Conservation (phyloP, 1,139 yeast species). For the Pichia sp. region DNA sequence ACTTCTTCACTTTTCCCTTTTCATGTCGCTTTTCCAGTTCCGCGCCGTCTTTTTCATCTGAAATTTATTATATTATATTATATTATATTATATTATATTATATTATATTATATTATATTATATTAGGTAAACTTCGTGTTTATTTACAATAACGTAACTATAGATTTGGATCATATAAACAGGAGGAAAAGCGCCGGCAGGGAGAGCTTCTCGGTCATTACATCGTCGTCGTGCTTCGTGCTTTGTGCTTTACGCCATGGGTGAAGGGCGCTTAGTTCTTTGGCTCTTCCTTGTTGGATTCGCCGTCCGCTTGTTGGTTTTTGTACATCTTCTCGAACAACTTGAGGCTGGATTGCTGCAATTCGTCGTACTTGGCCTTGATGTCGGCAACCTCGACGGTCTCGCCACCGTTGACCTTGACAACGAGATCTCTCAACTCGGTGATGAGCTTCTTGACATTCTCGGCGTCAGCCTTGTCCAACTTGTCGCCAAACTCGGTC, state of each 20-base stretch:
- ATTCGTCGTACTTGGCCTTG: constrained; percentile 90
- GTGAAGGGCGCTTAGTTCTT: constrained; percentile 3
- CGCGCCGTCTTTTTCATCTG: neutral
- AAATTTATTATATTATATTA: neutral
- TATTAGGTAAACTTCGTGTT: neutral
- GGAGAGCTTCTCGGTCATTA: neutral
- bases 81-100: neutral
- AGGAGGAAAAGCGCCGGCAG: constrained; percentile 1
- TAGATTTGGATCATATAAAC: constrained; percentile 4
- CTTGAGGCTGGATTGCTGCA: constrained; percentile 88
- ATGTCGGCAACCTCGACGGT: constrained; percentile 74
- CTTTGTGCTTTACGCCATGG: neutral
- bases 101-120: neutral
- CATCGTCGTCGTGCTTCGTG: neutral
- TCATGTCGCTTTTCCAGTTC: neutral
- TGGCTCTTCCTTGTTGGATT: constrained; percentile 17
- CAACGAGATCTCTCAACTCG: constrained; percentile 82
- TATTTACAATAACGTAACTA: constrained; percentile 8
- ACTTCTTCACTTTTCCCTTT: neutral
- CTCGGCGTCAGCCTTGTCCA: constrained; percentile 83
- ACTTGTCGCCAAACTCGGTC: constrained; percentile 90
- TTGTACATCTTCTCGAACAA: constrained; percentile 96
- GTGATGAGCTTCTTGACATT: constrained; percentile 75
- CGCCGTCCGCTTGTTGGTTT: constrained; percentile 38
- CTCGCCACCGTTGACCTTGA: constrained; percentile 93